A percentile compares a stretch with the other conserved stretches of the same genome.
phyloP scores from a whole-genome alignment of 805 yeast genomes.

The Saccharomycopsis fibuligera region DNA sequence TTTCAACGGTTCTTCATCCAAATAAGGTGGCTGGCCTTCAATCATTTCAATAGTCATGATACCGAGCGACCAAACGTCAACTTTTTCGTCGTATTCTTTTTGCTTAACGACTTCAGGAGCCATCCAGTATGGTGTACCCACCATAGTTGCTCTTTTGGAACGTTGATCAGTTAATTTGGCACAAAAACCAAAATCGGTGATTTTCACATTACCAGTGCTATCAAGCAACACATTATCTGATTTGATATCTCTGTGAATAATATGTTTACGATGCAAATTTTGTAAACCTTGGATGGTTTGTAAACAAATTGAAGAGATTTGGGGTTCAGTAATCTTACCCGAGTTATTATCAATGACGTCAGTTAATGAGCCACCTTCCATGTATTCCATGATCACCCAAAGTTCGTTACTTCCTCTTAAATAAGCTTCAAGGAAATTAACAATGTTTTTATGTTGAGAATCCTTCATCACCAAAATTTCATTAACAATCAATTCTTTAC shows the following conservation, averaged over 20 bases:
- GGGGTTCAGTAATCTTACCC: slow-evolving; percentile 64
- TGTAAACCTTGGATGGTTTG: slow-evolving; percentile 90
- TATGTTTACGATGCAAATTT: slow-evolving; percentile 84
- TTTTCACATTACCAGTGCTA: slow-evolving; percentile 76
- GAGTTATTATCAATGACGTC: slow-evolving; percentile 91
- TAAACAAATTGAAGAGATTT: slow-evolving; percentile 83
- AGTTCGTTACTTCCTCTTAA: slow-evolving; percentile 71
- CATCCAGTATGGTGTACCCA: slow-evolving; percentile 99
- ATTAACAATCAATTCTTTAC: slow-evolving; percentile 91
- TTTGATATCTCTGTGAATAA: slow-evolving; percentile 94
- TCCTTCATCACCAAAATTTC: slow-evolving; percentile 97
- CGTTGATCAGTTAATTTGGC: slow-evolving; percentile 83
- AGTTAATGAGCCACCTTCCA: slow-evolving; percentile 98
- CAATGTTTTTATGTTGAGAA: slow-evolving; percentile 89
- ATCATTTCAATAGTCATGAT: slow-evolving; percentile 98
- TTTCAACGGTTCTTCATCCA: slow-evolving; percentile 91
- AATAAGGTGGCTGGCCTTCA: slow-evolving; percentile 97
- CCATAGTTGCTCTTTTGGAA: slow-evolving; percentile 93
- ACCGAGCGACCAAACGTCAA: slow-evolving; percentile 97
- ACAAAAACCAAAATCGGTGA: slow-evolving; percentile 96
- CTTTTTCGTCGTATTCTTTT: slow-evolving; percentile 93
- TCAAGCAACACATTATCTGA: slow-evolving; percentile 90
- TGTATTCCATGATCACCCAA: slow-evolving; percentile 99
- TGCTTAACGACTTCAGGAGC: slow-evolving; percentile 97
- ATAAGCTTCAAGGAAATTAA: slow-evolving; percentile 88